Evolutionary conservation across 1,284 basidiomycete species (phyloP).

Genomic region (Malassezia restricta): DNA sequence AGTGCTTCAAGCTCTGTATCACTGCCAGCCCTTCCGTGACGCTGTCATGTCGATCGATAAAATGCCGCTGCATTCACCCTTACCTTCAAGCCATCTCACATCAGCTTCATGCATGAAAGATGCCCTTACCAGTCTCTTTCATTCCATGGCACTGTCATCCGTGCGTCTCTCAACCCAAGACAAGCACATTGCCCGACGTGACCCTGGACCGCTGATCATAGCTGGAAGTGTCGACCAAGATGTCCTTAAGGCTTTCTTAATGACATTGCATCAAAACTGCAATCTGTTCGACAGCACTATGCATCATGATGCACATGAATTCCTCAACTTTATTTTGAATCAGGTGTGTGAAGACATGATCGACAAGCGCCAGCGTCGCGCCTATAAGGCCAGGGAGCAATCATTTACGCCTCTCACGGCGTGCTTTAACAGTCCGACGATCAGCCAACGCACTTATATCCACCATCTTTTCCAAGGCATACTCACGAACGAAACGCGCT

Average conservation of each 20-base stretch:
- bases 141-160: constrained; percentile 3
- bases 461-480: constrained; percentile 85
- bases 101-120: not conserved
- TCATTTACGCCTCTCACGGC: constrained; percentile 44
- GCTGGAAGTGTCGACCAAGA: not conserved
- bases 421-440: constrained; percentile 14
- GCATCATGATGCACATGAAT: constrained; percentile 85
- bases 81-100: not conserved
- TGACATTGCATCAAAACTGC: constrained; percentile 30
- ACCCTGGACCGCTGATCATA: not conserved
- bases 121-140: constrained; percentile 3
- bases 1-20: constrained; percentile 87
- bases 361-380: constrained; percentile 39
- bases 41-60: constrained; percentile 50
- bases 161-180: not conserved
- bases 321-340: constrained; percentile 86
- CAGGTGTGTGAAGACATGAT: constrained; percentile 84
- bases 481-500: constrained; percentile 89
- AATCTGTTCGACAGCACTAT: constrained; percentile 39
- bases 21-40: constrained; percentile 66
- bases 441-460: constrained; percentile 60
- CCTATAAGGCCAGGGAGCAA: not conserved
- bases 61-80: not conserved
- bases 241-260: constrained; percentile 27
- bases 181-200: not conserved